These are phyloP conservation scores for Jackrogersella multiformis DNA, from an alignment of 495 filamentous ascomycete genomes.

Conservation along the genomic window DNA sequence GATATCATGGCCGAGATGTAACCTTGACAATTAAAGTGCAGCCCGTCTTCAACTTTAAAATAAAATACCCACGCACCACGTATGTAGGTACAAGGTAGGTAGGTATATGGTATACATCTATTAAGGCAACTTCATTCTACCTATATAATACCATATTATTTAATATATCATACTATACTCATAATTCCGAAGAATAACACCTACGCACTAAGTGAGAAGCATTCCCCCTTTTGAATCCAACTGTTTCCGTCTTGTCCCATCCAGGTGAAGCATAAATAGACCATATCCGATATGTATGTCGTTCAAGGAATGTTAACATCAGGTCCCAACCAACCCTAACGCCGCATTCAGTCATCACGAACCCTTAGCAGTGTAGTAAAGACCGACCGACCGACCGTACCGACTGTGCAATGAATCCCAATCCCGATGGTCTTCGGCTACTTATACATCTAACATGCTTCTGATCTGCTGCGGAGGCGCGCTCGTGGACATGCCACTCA, in stretches of 20 bases:
- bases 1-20: too few species aligned
- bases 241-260: neutral
- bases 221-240: neutral
- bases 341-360: conserved; percentile 29
- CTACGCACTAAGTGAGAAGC: neutral
- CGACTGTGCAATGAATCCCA: neutral
- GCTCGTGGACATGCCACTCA: conserved; percentile 46
- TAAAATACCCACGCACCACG: too few species aligned
- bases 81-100: too few species aligned
- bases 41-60: too few species aligned
- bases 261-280: conserved; percentile 7
- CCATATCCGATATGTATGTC: too few species aligned
- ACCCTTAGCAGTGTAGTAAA: conserved; percentile 9
- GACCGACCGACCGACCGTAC: conserved; percentile 12
- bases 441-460: conserved; percentile 68
- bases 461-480: conserved; percentile 59
- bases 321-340: conserved; percentile 14
- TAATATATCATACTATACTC: too few species aligned
- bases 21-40: too few species aligned
- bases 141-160: too few species aligned
- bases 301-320: conserved; percentile 12
- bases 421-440: neutral
- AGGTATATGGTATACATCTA: too few species aligned
- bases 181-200: neutral
- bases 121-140: neutral